Evolutionary conservation across 768 basidiomycete genomes (phyloP).

Genomic region (Tephrocybe sp.): DNA sequence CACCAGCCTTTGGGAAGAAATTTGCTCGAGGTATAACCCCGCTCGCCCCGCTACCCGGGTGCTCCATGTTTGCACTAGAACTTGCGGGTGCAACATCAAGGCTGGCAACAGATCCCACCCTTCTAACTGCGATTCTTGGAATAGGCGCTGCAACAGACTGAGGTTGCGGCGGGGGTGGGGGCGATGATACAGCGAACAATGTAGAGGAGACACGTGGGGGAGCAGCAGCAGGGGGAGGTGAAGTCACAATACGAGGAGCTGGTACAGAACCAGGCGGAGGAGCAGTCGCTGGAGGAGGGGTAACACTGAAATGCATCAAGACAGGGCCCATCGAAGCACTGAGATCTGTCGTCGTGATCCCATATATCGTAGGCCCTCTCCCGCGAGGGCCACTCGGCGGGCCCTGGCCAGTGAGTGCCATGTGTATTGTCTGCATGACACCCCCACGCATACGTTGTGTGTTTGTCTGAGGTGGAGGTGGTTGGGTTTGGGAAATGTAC

Average conservation of each 20-base stretch:
- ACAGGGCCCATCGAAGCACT: constrained; percentile 50
- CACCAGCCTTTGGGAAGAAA: constrained; percentile 57
- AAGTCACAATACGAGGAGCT: constrained; percentile 1
- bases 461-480: constrained; percentile 14
- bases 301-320: constrained; percentile 56
- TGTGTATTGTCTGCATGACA: constrained; percentile 24
- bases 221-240: background rate
- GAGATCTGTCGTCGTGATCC: constrained; percentile 51
- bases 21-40: constrained; percentile 53
- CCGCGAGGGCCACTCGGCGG: background rate
- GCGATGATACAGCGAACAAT: background rate
- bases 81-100: constrained; percentile 4
- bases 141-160: constrained; percentile 1
- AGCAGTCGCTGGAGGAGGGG: constrained; percentile 36
- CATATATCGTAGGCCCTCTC: constrained; percentile 59
- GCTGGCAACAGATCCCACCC: constrained; percentile 8
- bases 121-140: constrained; percentile 4
- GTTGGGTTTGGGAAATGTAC: constrained; percentile 38
- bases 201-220: background rate
- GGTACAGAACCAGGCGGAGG: constrained; percentile 12
- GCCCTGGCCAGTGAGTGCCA: constrained; percentile 23
- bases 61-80: constrained; percentile 2
- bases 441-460: constrained; percentile 12
- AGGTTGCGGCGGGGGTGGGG: background rate
- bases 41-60: constrained; percentile 4